Evolutionary conservation across 495 filamentous ascomycete genomes (phyloP), one percentile per base, ranked within the genome.

Genomic region (Trichoderma gamsii): DNA sequence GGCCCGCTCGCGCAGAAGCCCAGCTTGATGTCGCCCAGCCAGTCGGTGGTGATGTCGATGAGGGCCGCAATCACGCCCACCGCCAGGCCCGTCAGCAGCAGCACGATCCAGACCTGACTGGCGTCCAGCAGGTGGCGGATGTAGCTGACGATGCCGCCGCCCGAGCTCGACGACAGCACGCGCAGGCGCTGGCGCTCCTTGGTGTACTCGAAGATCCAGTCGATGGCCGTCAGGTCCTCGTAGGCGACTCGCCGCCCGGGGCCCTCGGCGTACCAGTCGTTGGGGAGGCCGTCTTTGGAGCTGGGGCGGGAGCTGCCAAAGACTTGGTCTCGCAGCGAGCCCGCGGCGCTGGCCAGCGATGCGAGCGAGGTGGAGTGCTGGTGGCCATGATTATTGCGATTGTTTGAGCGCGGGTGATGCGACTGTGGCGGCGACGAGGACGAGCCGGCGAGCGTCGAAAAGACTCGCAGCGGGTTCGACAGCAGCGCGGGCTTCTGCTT

Each of bases 121-220:
- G 88, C 87, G 76, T 99, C 96, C 41, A 90, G 79, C 9, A 95
- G 72, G 66, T 88, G 88, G 63, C 84, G 86, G 38, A 86, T 70
- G 74, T 93, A 87, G 29, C 93, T 92, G 9, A 66, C 6, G 25
- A 93, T 69, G 16, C 97, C 67, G 3, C 92, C 90, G 35, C 87
- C 85, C 11, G 89, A 83, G 69, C 82, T 87, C 3, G 88, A 86
- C 65, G 86, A 88, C 12, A 99, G 81, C 18, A 90, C 81, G 11
- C 92, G 84, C 71, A 95, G 85, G 52, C 95, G 86, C 76, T 97
- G 92, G 21, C 95, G 85, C 77, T 99, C 95, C 77, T 97, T 97
- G 29, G 92, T 95, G 76, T 99, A 97, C 77, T 99, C 95, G 74
- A 97, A 98, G 72, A 97, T 98, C 95, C 95, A 99, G 80, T 99